phyloP scores from a whole-genome alignment of 805 yeast genomes.

The Sungouiella thailandica region DNA sequence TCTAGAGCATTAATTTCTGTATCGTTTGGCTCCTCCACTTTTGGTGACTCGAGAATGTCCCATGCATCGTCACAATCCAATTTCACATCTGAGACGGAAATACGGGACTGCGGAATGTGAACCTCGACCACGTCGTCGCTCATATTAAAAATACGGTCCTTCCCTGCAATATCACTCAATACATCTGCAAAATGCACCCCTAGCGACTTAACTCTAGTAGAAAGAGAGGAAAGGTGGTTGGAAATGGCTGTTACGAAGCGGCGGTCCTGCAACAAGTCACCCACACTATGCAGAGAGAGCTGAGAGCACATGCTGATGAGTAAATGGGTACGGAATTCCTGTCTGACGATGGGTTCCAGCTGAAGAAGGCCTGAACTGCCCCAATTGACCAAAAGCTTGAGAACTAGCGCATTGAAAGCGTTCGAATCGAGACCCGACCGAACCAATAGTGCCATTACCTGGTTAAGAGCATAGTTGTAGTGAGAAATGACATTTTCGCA shows the following conservation, averaged over 20 bases:
- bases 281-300: slow-evolving; percentile 13
- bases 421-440: background rate
- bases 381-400: slow-evolving; percentile 11
- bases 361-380: slow-evolving; percentile 34
- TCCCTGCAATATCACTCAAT: slow-evolving; percentile 29
- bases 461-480: slow-evolving; percentile 9
- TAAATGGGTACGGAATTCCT: slow-evolving; percentile 45
- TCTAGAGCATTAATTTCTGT: slow-evolving; percentile 9
- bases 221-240: slow-evolving; percentile 46
- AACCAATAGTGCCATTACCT: slow-evolving; percentile 8
- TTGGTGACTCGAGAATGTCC: slow-evolving; percentile 14
- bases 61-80: slow-evolving; percentile 15
- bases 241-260: slow-evolving; percentile 50
- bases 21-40: slow-evolving; percentile 8
- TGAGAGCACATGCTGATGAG: slow-evolving; percentile 33
- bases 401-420: background rate
- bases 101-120: background rate
- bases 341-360: slow-evolving; percentile 37
- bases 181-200: slow-evolving; percentile 58
- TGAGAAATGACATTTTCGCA: slow-evolving; percentile 17
- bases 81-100: slow-evolving; percentile 1
- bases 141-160: slow-evolving; percentile 29
- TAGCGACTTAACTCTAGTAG: slow-evolving; percentile 40
- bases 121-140: slow-evolving; percentile 10
- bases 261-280: slow-evolving; percentile 27